Conservation (phyloP, 768 basidiomycete species). For the Cytidiella melzeri region DNA sequence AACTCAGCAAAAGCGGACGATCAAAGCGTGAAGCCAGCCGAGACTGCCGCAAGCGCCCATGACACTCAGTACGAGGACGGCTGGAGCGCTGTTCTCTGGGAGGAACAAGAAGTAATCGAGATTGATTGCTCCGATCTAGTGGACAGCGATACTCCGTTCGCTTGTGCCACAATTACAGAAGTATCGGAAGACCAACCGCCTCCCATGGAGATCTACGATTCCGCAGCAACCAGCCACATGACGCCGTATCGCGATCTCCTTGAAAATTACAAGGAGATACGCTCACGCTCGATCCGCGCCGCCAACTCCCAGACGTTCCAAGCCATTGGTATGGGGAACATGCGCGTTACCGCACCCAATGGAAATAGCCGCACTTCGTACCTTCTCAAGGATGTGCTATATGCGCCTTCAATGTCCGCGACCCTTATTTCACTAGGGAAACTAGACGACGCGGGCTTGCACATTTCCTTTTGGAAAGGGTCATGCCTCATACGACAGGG, state of each 20-base stretch:
- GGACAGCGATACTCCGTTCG: too few relatives aligned
- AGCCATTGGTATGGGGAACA: neutral
- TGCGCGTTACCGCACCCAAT: neutral
- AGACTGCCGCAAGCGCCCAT: too few relatives aligned
- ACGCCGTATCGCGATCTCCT: neutral
- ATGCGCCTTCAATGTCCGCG: neutral
- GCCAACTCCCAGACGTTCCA: neutral
- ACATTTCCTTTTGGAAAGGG: neutral
- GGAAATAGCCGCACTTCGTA: neutral
- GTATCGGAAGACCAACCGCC: neutral
- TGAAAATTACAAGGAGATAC: neutral
- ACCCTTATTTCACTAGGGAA: neutral
- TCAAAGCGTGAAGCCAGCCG: too few relatives aligned
- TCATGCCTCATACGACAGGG: neutral
- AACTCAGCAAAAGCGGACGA: too few relatives aligned
- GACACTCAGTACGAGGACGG: too few relatives aligned
- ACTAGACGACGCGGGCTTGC: neutral
- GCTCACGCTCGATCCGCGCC: neutral
- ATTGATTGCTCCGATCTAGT: too few relatives aligned
- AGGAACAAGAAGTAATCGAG: too few relatives aligned
- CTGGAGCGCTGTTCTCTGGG: too few relatives aligned
- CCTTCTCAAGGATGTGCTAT: neutral
- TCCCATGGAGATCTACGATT: neutral
- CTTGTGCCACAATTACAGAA: neutral
- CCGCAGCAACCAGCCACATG: slow-evolving; percentile 1